Evolutionary conservation across 202 grass and related monocot species (phyloP).

Genomic region (Hordeum pubiflorum): DNA sequence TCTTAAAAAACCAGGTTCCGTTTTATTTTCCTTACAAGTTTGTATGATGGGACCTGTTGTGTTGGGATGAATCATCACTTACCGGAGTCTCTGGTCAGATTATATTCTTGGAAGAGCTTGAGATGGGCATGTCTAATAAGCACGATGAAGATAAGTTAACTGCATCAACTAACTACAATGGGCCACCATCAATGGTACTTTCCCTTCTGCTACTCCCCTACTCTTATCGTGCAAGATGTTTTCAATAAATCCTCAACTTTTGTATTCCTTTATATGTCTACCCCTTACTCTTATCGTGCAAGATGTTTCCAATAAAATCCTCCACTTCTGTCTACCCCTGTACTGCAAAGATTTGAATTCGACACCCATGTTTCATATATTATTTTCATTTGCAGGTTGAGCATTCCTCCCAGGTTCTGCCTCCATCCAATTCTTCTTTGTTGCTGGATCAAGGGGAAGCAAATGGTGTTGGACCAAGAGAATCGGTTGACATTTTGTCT

Average conservation of each 20-base stretch:
- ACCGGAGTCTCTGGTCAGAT: constrained; percentile 28
- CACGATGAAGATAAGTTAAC: constrained; percentile 30
- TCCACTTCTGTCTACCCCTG: not conserved
- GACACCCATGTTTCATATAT: not conserved
- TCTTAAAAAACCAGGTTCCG: constrained; percentile 58
- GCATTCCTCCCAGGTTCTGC: constrained; percentile 10
- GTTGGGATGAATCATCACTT: constrained; percentile 14
- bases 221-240: not conserved
- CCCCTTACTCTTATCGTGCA: not conserved
- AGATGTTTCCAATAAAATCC: not conserved
- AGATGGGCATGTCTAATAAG: constrained; percentile 40
- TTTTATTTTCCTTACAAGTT: constrained; percentile 13
- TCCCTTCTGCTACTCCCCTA: not conserved
- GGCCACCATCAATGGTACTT: not conserved
- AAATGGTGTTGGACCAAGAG: constrained; percentile 20
- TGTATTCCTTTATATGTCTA: not conserved
- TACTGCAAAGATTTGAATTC: not conserved
- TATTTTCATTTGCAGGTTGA: constrained; percentile 27
- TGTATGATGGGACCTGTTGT: constrained; percentile 10
- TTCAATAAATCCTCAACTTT: not conserved
- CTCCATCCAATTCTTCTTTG: constrained; percentile 25
- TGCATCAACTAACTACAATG: constrained; percentile 14
- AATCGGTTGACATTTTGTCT: constrained; percentile 30
- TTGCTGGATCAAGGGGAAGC: constrained; percentile 20
- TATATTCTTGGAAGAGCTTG: constrained; percentile 56